Conservation (phyloP, 495 filamentous ascomycete genomes). For the Neurospora discreta region DNA sequence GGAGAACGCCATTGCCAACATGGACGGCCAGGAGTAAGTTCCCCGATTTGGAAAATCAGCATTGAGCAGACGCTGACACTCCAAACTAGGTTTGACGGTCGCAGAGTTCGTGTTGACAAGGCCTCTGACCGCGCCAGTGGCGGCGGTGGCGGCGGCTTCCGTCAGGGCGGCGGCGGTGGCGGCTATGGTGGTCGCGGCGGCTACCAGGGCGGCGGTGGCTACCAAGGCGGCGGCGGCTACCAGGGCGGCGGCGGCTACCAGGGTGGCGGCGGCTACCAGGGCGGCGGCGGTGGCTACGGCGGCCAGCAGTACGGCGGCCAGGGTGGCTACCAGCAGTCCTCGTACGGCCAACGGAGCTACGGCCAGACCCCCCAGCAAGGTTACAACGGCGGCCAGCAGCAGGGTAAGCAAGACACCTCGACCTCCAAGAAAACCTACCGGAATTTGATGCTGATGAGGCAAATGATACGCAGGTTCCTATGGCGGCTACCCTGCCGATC, state of each 20-base stretch:
- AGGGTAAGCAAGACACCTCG: constrained; percentile 4
- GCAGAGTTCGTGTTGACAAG: constrained; percentile 90
- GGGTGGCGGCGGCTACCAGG: not conserved
- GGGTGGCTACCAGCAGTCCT: not conserved
- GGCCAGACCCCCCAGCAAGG: not conserved
- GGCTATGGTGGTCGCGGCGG: constrained; percentile 8
- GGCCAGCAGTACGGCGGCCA: not conserved
- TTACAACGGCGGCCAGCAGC: not conserved
- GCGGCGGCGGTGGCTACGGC: not conserved
- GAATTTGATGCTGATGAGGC: not conserved
- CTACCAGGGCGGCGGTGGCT: constrained; percentile 9
- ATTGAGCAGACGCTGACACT: constrained; percentile 9
- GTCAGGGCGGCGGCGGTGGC: constrained; percentile 29
- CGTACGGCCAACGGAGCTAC: not conserved
- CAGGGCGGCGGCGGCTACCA: constrained; percentile 13
- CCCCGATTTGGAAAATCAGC: not conserved
- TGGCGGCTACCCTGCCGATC: constrained; percentile 27
- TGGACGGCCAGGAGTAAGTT: constrained; percentile 92
- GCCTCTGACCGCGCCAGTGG: constrained; percentile 65
- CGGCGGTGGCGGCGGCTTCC: constrained; percentile 30
- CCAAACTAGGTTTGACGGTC: constrained; percentile 75
- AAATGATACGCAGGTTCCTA: constrained; percentile 14
- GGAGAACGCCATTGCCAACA: constrained; percentile 61
- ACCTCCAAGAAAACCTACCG: constrained; percentile 17
- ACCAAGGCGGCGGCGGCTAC: constrained; percentile 7